A percentile compares a stretch with the other conserved stretches of the same genome.
Evolutionary conservation across 139 green algal species (phyloP).

Genomic region (Ettlia oleoabundans): DNA sequence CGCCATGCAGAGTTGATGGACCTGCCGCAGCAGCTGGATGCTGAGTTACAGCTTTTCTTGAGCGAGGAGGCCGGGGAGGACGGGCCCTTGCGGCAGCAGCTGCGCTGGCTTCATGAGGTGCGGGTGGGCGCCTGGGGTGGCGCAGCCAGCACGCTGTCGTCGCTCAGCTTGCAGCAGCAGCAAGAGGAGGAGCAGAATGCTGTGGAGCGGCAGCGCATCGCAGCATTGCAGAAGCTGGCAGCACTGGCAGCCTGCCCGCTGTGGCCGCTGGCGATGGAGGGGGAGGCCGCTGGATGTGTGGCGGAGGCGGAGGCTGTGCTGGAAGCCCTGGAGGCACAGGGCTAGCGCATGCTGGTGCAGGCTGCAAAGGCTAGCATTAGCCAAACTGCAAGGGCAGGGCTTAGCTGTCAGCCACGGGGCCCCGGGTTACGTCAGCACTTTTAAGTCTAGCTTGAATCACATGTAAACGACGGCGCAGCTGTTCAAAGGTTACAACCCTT

Average conservation of each 20-base stretch:
- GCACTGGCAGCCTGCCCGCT: neutral
- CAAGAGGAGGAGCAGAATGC: neutral
- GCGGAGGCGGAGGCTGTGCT: too few relatives aligned
- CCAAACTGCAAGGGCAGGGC: too few relatives aligned
- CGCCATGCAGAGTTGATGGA: constrained; percentile 10
- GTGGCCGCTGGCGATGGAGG: neutral
- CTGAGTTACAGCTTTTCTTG: constrained; percentile 8
- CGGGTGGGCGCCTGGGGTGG: neutral
- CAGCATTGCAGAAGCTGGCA: neutral
- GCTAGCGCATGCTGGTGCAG: too few relatives aligned
- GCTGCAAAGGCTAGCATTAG: too few relatives aligned
- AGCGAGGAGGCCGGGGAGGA: neutral
- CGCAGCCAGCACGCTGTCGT: neutral
- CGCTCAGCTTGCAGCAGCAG: neutral
- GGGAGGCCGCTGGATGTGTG: too few relatives aligned
- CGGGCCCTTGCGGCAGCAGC: neutral
- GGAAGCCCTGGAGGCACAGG: too few relatives aligned
- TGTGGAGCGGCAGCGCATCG: neutral
- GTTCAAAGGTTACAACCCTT: too few relatives aligned
- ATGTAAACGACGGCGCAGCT: too few relatives aligned
- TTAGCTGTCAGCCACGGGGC: too few relatives aligned
- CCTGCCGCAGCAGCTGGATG: constrained; percentile 25
- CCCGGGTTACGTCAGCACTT: too few relatives aligned
- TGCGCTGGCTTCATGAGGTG: constrained; percentile 28
- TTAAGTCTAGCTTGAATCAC: too few relatives aligned